phyloP scores from a whole-genome alignment of 2,329 filamentous ascomycete genomes.

The Beauveria medogensis region DNA sequence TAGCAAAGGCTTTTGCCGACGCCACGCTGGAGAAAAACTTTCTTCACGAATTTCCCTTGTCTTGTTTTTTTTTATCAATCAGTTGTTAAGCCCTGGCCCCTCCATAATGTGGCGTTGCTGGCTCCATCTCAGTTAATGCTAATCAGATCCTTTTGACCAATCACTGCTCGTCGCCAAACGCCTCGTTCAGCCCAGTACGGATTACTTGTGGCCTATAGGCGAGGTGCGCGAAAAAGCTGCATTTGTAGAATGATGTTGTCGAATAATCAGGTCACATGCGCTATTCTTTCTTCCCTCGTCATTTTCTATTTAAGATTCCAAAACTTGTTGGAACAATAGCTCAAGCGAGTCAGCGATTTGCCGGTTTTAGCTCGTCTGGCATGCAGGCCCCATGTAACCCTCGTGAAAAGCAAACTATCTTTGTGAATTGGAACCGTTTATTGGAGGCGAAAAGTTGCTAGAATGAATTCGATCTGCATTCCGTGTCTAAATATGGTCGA shows the following conservation, averaged over 20 bases:
- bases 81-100: neutral
- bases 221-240: neutral
- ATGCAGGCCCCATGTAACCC: too few relatives aligned
- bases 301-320: neutral
- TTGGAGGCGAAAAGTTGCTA: too few relatives aligned
- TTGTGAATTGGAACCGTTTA: too few relatives aligned
- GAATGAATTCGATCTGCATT: neutral
- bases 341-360: neutral
- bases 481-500: too few relatives aligned
- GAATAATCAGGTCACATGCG: constrained; percentile 1
- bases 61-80: constrained; percentile 3
- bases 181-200: neutral
- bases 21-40: neutral
- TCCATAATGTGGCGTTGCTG: neutral
- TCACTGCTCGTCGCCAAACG: neutral
- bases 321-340: neutral
- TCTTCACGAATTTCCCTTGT: neutral
- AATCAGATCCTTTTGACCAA: constrained; percentile 9
- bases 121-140: neutral
- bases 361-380: neutral
- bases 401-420: too few relatives aligned
- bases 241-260: neutral
- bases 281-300: neutral
- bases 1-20: too few relatives aligned
- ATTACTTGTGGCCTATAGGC: neutral